Evolutionary conservation across 768 basidiomycete species (phyloP).

Genomic region (Lactarius evosmus): DNA sequence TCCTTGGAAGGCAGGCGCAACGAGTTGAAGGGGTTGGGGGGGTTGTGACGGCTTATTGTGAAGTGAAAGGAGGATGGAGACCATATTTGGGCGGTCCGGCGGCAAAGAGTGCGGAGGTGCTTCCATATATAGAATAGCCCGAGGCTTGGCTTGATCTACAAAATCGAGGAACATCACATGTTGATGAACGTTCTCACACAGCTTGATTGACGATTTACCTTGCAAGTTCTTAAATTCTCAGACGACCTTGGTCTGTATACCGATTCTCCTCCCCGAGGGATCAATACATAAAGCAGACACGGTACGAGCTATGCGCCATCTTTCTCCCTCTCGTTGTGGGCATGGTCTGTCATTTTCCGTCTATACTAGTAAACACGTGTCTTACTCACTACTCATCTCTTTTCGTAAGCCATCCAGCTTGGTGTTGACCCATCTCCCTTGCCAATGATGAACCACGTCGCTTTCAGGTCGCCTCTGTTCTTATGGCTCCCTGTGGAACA

Average conservation of each 20-base stretch:
- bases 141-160: too few species aligned
- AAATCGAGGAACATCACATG: neutral
- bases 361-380: too few species aligned
- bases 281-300: neutral
- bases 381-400: neutral
- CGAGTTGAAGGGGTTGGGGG: slow-evolving; percentile 54
- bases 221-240: neutral
- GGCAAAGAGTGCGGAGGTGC: neutral
- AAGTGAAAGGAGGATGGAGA: slow-evolving; percentile 47
- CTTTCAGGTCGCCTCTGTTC: neutral
- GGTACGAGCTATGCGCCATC: neutral
- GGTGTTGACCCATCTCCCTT: neutral
- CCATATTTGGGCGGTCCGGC: slow-evolving; percentile 41
- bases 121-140: too few species aligned
- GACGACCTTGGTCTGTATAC: neutral
- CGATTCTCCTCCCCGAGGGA: neutral
- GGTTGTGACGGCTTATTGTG: slow-evolving; percentile 61
- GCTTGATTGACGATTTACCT: neutral
- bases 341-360: slow-evolving; percentile 1
- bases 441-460: too few species aligned
- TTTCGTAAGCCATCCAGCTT: neutral
- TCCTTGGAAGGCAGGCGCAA: slow-evolving; percentile 51
- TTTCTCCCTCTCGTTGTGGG: neutral
- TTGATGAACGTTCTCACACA: neutral
- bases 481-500: slow-evolving; percentile 14